Conservation (phyloP, 306 rosid genomes). For the Alnus rubra region DNA sequence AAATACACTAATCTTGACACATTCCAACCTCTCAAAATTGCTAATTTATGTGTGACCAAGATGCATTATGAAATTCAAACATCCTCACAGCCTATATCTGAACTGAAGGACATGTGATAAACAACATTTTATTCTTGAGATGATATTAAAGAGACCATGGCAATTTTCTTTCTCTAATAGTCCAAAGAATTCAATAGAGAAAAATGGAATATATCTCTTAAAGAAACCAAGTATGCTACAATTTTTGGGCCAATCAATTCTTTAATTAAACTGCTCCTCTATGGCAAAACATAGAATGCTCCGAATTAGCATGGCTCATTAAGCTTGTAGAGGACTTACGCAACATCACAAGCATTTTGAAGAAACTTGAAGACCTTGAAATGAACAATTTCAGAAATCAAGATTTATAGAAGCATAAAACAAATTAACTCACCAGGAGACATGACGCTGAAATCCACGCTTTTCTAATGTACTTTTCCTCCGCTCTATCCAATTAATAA, state of each 20-base stretch:
- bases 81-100: neutral
- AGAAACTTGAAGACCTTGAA: neutral
- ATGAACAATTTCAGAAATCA: neutral
- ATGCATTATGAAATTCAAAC: neutral
- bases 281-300: neutral
- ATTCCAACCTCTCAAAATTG: neutral
- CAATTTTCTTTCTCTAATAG: neutral
- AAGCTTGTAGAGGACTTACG: neutral
- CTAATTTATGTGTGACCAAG: neutral
- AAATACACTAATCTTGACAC: too few relatives aligned
- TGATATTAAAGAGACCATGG: neutral
- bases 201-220: neutral
- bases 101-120: neutral
- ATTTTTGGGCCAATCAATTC: neutral
- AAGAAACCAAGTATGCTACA: neutral
- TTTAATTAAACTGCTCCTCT: neutral
- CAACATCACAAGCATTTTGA: neutral
- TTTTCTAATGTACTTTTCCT: constrained; percentile 64
- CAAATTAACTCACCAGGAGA: constrained; percentile 64
- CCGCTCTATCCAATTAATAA: constrained; percentile 79
- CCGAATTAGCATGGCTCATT: neutral
- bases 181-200: neutral
- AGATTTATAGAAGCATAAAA: constrained; percentile 8
- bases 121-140: neutral
- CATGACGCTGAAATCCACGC: constrained; percentile 83